Evolutionary conservation across 2,329 filamentous ascomycete species (phyloP), one percentile per base, ranked within the genome.

Genomic region (Curvularia sp.): DNA sequence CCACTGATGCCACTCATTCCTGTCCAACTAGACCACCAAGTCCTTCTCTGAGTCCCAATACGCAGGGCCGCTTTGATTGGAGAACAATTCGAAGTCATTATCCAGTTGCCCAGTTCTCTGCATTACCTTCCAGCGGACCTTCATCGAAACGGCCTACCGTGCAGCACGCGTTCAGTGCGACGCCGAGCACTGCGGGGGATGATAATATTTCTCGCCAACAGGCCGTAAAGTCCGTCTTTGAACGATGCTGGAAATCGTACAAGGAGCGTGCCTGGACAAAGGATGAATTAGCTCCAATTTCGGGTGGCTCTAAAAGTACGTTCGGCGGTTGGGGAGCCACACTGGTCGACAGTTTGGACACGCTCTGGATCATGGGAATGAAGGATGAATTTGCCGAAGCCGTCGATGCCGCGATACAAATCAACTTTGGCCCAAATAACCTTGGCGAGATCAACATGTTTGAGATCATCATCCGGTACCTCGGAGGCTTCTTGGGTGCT

Each of bases 401-500:
- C 1, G 78, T 81, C 13, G 65, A 74, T 24, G 77, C 77, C 35
- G 73, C 78, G 0, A 67, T 77, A 18, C 65, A 71, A 7, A 78
- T 83, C 47, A 75, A 82, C 57, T 79, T 82, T 38, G 72, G 72
- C 2, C 68, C 69, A 3, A 72, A 73, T 2, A 71, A 64, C 1
- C 58, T 74, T 31, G 77, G 80, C 24, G 72, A 72, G 15, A 65
- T 82, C 66, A 82, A 82, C 52, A 75, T 82, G 15, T 82, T 82
- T 53, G 81, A 82, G 60, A 82, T 79, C 0, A 82, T 78, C 4
- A 83, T 97, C 71, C 87, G 94, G 48, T 97, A 97, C 68, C 83
- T 98, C 1, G 94, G 94, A 35, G 94, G 94, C 1, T 81, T 98
- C 44, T 71, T 97, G 44, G 88, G 87, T 39, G 94, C 93, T 3